A percentile compares a stretch with the other conserved stretches of the same genome.
phyloP scores from a whole-genome alignment of 1,284 basidiomycete genomes.

The Athelia sp. region DNA sequence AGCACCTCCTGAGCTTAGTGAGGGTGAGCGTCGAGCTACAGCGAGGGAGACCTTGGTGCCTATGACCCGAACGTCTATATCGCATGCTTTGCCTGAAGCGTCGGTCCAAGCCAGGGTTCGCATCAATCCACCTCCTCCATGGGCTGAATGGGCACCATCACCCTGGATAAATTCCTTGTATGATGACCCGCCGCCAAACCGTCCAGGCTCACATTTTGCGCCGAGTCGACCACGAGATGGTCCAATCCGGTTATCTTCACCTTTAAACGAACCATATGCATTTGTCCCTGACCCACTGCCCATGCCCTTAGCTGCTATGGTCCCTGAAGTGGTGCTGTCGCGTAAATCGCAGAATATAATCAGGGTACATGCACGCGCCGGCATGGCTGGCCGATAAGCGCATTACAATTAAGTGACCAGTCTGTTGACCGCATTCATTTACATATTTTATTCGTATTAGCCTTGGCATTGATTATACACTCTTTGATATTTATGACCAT shows the following conservation, averaged over 20 bases:
- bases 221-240: conserved; percentile 9
- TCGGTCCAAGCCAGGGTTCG: conserved; percentile 4
- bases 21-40: conserved; percentile 19
- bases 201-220: background rate
- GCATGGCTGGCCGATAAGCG: conserved; percentile 29
- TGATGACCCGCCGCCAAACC: no score
- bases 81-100: conserved; percentile 2
- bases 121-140: conserved; percentile 5
- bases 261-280: conserved; percentile 11
- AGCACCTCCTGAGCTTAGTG: conserved; percentile 20
- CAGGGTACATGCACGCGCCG: conserved; percentile 25
- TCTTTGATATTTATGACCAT: no score
- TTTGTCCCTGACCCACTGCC: conserved; percentile 42
- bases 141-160: background rate
- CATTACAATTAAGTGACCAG: background rate
- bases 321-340: conserved; percentile 16
- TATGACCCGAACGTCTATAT: conserved; percentile 4
- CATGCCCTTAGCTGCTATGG: conserved; percentile 44
- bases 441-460: background rate
- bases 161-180: background rate
- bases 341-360: conserved; percentile 9
- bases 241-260: conserved; percentile 13
- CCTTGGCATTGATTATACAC: no score
- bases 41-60: conserved; percentile 14
- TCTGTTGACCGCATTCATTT: background rate